Conservation (phyloP, 345 rosid genomes). For the Cardamine chenopodiifolia region DNA sequence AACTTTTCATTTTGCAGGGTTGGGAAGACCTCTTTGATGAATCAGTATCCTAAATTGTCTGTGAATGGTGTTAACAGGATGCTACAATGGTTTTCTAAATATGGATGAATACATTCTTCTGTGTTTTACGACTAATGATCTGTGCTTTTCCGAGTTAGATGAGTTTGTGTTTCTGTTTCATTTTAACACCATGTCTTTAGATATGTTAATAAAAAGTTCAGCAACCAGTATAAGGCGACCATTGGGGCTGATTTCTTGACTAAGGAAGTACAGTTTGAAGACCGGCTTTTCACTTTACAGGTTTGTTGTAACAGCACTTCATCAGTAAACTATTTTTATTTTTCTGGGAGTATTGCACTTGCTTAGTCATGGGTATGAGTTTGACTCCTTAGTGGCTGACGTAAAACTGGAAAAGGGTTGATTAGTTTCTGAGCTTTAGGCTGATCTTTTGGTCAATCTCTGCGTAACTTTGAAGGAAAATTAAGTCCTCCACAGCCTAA, state of each 20-base stretch:
- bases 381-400: not conserved
- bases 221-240: conserved; percentile 94
- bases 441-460: not conserved
- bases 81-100: not conserved
- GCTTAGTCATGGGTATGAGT: not conserved
- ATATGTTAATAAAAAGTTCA: conserved; percentile 90
- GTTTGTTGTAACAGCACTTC: conserved; percentile 42
- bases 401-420: not conserved
- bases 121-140: not conserved
- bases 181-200: conserved; percentile 50
- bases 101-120: not conserved
- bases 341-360: not conserved
- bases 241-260: conserved; percentile 96
- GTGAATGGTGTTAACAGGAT: not conserved
- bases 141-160: not conserved
- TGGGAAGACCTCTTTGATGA: conserved; percentile 96
- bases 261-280: conserved; percentile 90
- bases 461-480: not conserved
- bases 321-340: not conserved
- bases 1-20: conserved; percentile 58
- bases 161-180: conserved; percentile 33
- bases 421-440: not conserved
- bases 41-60: conserved; percentile 66
- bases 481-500: not conserved
- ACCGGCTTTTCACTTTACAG: conserved; percentile 92